These are phyloP conservation scores for Geranomyces variabilis DNA, from an alignment of 192 early-diverging fungal genomes.

Conservation along the genomic window DNA sequence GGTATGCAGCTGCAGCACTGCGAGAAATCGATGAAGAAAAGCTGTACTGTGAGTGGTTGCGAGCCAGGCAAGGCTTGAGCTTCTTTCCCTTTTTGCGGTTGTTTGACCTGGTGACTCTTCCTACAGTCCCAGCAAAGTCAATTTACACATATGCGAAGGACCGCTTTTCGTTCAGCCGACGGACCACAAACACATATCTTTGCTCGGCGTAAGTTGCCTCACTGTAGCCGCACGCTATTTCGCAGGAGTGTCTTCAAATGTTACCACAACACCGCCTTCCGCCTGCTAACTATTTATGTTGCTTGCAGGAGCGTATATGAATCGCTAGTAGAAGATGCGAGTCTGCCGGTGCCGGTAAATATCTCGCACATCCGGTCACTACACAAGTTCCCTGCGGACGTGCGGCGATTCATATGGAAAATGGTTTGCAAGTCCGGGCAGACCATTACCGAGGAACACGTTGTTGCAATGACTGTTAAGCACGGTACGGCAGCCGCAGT, in stretches of 20 bases:
- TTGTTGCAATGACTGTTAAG: slow-evolving; percentile 48
- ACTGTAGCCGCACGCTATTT: background rate
- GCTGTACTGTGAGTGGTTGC: slow-evolving; percentile 39
- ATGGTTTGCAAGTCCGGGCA: slow-evolving; percentile 37
- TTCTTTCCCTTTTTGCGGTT: too few relatives aligned
- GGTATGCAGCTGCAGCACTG: slow-evolving; percentile 40
- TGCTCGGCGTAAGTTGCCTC: slow-evolving; percentile 43
- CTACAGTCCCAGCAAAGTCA: slow-evolving; percentile 28
- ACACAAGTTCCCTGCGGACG: slow-evolving; percentile 47
- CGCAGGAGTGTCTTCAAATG: too few relatives aligned
- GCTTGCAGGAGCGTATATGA: slow-evolving; percentile 46
- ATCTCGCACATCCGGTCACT: slow-evolving; percentile 53
- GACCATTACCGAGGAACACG: slow-evolving; percentile 48
- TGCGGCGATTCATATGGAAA: slow-evolving; percentile 46
- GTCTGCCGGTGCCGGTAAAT: slow-evolving; percentile 46
- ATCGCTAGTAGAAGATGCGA: slow-evolving; percentile 46
- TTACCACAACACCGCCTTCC: too few relatives aligned
- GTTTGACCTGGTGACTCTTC: background rate
- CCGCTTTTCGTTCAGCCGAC: slow-evolving; percentile 44
- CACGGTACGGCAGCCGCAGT: slow-evolving; percentile 29
- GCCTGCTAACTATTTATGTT: background rate
- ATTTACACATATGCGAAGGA: slow-evolving; percentile 48
- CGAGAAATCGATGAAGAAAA: slow-evolving; percentile 48
- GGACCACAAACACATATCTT: slow-evolving; percentile 53
- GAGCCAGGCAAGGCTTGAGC: too few relatives aligned